These are phyloP conservation scores for Ophiostoma australiae DNA, from an alignment of 2,329 filamentous ascomycete genomes.

Conservation along the genomic window DNA sequence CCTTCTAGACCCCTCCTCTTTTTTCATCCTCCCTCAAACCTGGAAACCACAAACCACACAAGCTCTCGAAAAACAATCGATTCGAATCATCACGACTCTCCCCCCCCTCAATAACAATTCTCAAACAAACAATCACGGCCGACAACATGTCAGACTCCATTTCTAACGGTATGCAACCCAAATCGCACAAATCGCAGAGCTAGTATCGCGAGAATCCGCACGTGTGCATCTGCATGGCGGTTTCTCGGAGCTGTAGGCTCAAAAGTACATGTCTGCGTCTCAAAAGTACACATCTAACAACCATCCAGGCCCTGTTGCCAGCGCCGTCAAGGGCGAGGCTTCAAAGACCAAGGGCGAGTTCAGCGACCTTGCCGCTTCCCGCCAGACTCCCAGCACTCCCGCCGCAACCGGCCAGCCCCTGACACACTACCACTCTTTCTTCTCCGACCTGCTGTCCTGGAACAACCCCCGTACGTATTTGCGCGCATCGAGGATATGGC, in stretches of 20 bases:
- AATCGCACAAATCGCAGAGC: background rate
- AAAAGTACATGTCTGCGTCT: background rate
- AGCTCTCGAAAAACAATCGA: background rate
- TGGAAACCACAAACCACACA: background rate
- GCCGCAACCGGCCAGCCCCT: slow-evolving; percentile 51
- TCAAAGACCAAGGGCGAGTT: slow-evolving; percentile 54
- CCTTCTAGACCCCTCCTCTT: slow-evolving; percentile 17
- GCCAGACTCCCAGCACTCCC: slow-evolving; percentile 49
- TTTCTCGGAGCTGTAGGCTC: background rate
- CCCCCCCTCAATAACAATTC: background rate
- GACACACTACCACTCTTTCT: slow-evolving; percentile 67
- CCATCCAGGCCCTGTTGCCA: slow-evolving; percentile 52
- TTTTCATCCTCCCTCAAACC: background rate
- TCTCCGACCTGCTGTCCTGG: slow-evolving; percentile 65
- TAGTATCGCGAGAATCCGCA: background rate
- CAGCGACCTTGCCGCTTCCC: slow-evolving; percentile 53
- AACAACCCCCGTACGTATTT: slow-evolving; percentile 57
- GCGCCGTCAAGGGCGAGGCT: slow-evolving; percentile 53
- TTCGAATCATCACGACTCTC: background rate
- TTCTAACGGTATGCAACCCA: slow-evolving; percentile 14
- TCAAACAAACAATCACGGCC: slow-evolving; percentile 18
- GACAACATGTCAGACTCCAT: slow-evolving; percentile 41
- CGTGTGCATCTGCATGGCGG: background rate
- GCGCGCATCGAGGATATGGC: background rate
- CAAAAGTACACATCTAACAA: slow-evolving; percentile 13